Percentiles rank a stretch among this genome's conserved stretches.
Evolutionary conservation across 1,139 yeast species (phyloP).

Genomic region (Kodamaea plutei): DNA sequence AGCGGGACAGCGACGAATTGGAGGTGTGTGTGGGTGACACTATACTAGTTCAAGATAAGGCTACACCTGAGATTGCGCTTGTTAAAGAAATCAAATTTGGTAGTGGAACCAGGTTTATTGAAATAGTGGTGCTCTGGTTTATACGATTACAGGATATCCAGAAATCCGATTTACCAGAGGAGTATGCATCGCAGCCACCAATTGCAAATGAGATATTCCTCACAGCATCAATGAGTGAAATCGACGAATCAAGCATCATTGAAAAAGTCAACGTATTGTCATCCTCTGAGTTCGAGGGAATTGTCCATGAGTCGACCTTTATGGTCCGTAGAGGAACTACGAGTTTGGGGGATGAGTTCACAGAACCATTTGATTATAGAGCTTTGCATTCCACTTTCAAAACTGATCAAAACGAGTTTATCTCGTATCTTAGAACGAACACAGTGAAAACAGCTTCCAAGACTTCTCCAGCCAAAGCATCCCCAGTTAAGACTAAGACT

Average conservation of each 20-base stretch:
- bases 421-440: constrained; percentile 16
- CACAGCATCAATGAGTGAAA: constrained; percentile 34
- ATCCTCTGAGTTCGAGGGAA: constrained; percentile 20
- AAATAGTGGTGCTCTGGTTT: constrained; percentile 37
- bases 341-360: constrained; percentile 14
- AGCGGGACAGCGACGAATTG: constrained; percentile 32
- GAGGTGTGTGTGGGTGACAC: constrained; percentile 40
- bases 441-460: constrained; percentile 22
- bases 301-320: constrained; percentile 5
- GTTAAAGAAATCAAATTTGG: constrained; percentile 42
- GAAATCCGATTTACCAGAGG: constrained; percentile 14
- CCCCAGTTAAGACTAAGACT: background rate
- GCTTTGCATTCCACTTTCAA: constrained; percentile 19
- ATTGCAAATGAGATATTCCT: constrained; percentile 36
- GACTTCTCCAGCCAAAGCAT: no score
- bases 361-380: constrained; percentile 34
- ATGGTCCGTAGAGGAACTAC: constrained; percentile 1
- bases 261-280: constrained; percentile 30
- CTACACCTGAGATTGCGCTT: constrained; percentile 27
- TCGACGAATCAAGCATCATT: constrained; percentile 27
- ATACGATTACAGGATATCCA: constrained; percentile 22
- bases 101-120: constrained; percentile 29
- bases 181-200: constrained; percentile 9
- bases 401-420: constrained; percentile 24
- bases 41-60: constrained; percentile 22